Conservation (phyloP, 805 yeast genomes). For the Barnettozyma sucrosica region DNA sequence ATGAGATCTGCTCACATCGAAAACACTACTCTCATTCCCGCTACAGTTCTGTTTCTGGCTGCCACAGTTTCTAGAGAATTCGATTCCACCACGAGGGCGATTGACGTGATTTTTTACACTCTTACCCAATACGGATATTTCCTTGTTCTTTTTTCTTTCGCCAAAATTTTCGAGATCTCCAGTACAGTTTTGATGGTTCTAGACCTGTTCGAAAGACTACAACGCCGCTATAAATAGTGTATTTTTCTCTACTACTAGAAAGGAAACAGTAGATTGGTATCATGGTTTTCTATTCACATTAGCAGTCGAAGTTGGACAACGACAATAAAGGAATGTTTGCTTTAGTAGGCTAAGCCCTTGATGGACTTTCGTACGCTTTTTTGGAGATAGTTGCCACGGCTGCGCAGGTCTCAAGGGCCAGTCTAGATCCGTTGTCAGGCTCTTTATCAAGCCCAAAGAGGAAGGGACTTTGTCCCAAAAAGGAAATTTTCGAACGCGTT, state of each 20-base stretch:
- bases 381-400: neutral
- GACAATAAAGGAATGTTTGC: neutral
- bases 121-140: neutral
- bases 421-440: conserved; percentile 1
- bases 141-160: neutral
- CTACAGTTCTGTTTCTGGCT: no score
- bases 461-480: neutral
- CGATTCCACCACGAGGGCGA: neutral
- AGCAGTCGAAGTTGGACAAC: neutral
- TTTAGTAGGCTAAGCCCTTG: no score
- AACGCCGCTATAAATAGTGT: neutral
- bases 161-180: neutral
- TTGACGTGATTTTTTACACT: neutral
- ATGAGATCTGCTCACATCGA: no score
- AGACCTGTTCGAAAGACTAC: neutral
- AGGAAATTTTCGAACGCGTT: conserved; percentile 1
- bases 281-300: neutral
- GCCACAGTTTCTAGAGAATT: neutral
- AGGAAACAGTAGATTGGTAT: neutral
- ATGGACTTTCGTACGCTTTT: no score
- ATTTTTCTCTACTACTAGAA: neutral
- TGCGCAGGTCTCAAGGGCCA: neutral
- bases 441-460: conserved; percentile 2
- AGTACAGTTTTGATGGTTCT: neutral
- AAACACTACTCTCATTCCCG: no score